Conservation (phyloP, 306 rosid genomes). For the Begonia fuchsioides region DNA sequence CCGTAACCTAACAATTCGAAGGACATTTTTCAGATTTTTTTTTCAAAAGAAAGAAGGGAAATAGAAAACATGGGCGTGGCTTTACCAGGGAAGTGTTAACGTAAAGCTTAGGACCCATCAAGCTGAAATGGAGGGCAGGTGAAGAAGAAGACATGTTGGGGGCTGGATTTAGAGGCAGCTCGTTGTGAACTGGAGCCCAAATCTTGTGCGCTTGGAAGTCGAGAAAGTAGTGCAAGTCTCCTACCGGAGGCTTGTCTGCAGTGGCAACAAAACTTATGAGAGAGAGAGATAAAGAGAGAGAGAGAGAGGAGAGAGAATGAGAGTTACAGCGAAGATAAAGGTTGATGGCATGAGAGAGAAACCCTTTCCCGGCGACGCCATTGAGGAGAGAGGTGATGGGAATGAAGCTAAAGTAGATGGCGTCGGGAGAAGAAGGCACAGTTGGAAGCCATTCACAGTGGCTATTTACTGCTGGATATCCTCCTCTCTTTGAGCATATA, state of each 20-base stretch:
- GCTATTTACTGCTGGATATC: conserved; percentile 34
- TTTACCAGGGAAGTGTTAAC: conserved; percentile 57
- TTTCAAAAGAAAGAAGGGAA: too few species aligned
- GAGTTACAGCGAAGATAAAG: conserved; percentile 83
- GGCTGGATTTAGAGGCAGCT: conserved; percentile 50
- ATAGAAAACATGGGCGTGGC: too few species aligned
- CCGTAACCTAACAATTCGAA: conserved; percentile 31
- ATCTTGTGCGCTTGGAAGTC: conserved; percentile 64
- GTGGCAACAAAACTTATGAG: background rate
- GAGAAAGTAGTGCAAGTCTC: conserved; percentile 70
- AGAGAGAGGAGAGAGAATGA: background rate
- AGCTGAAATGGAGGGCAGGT: conserved; percentile 45
- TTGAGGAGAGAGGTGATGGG: conserved; percentile 82
- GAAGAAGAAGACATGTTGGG: conserved; percentile 33
- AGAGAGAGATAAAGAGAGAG: background rate
- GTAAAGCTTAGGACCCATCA: conserved; percentile 74
- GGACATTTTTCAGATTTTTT: too few species aligned
- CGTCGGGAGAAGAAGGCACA: conserved; percentile 53
- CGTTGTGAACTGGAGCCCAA: conserved; percentile 89
- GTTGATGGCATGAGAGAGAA: conserved; percentile 80
- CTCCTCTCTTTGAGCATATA: conserved; percentile 64
- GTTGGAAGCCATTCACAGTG: conserved; percentile 82
- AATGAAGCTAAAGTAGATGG: conserved; percentile 43
- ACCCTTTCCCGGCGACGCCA: conserved; percentile 67
- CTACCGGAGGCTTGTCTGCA: conserved; percentile 78